Evolutionary conservation across 1,139 yeast species (phyloP).

Genomic region (Suhomyces bokatorum): DNA sequence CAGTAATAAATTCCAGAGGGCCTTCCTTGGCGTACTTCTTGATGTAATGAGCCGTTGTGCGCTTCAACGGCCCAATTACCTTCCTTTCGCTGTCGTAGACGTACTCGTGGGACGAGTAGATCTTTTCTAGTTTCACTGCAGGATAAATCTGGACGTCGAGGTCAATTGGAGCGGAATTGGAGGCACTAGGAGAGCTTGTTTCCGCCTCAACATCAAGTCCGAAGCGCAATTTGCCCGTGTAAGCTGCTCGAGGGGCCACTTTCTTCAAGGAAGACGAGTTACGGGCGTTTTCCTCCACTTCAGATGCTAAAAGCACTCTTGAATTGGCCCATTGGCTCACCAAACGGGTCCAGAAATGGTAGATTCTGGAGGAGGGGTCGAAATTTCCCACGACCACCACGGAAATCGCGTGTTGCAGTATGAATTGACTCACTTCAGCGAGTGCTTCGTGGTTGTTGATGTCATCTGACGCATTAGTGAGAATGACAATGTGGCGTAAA

Average conservation of each 20-base stretch:
- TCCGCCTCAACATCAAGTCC: conserved; percentile 29
- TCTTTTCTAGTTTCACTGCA: conserved; percentile 51
- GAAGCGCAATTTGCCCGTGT: conserved; percentile 40
- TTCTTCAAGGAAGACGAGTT: conserved; percentile 32
- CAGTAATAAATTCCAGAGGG: conserved; percentile 19
- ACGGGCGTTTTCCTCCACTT: conserved; percentile 17
- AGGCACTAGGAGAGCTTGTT: neutral
- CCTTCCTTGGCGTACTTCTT: conserved; percentile 13
- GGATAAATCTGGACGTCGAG: conserved; percentile 68
- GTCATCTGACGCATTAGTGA: conserved; percentile 38
- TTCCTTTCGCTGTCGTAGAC: conserved; percentile 17
- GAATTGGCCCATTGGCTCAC: conserved; percentile 16
- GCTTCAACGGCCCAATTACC: conserved; percentile 17
- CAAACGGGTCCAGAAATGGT: conserved; percentile 18
- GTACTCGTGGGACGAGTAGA: conserved; percentile 35
- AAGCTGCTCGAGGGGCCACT: conserved; percentile 38
- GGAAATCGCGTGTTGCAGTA: conserved; percentile 24
- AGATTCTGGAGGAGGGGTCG: neutral
- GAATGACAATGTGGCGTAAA: conserved; percentile 43
- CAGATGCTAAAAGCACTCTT: conserved; percentile 16
- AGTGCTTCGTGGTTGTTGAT: conserved; percentile 13
- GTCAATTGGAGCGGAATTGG: conserved; percentile 20
- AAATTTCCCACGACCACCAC: conserved; percentile 17
- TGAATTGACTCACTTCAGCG: conserved; percentile 18
- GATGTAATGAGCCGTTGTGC: conserved; percentile 27